These are phyloP conservation scores for Aspergillus sergii DNA, from an alignment of 2,329 filamentous ascomycete species.

Conservation along the genomic window DNA sequence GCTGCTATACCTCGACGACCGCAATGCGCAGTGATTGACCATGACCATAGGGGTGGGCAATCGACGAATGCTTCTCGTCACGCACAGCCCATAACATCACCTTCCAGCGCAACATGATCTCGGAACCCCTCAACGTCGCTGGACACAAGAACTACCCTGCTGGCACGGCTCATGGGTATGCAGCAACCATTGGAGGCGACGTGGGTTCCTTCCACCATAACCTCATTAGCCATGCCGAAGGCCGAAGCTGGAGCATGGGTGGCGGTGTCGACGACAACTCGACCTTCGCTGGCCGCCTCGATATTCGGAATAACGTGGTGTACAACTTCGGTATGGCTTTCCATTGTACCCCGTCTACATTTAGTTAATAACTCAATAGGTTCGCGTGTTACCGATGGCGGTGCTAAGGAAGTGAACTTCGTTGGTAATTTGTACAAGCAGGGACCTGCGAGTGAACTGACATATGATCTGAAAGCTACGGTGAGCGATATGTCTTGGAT, in stretches of 20 bases:
- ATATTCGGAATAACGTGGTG: conserved; percentile 16
- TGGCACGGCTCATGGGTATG: conserved; percentile 14
- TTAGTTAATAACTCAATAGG: not conserved
- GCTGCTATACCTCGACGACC: not conserved
- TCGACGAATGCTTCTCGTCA: conserved; percentile 14
- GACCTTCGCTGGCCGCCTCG: conserved; percentile 10
- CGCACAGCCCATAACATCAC: conserved; percentile 15
- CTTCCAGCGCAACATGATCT: conserved; percentile 16
- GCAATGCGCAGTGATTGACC: not conserved
- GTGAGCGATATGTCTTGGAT: not conserved
- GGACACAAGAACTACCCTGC: conserved; percentile 15
- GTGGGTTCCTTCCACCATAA: conserved; percentile 13
- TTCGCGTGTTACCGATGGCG: conserved; percentile 12
- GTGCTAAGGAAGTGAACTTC: conserved; percentile 17
- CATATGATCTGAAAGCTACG: conserved; percentile 6
- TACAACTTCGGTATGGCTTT: conserved; percentile 12
- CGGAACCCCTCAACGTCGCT: conserved; percentile 14
- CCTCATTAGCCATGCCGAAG: conserved; percentile 14
- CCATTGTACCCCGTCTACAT: not conserved
- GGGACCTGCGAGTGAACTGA: conserved; percentile 6
- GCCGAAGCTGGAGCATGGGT: conserved; percentile 16
- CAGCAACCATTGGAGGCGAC: conserved; percentile 14
- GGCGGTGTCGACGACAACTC: conserved; percentile 14
- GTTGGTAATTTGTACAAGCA: conserved; percentile 16
- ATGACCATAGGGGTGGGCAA: conserved; percentile 6